Evolutionary conservation across 225 moss, liverwort and hornwort genomes (phyloP), one percentile per base, ranked within the genome.

Genomic region (Physcomitrium patens): DNA sequence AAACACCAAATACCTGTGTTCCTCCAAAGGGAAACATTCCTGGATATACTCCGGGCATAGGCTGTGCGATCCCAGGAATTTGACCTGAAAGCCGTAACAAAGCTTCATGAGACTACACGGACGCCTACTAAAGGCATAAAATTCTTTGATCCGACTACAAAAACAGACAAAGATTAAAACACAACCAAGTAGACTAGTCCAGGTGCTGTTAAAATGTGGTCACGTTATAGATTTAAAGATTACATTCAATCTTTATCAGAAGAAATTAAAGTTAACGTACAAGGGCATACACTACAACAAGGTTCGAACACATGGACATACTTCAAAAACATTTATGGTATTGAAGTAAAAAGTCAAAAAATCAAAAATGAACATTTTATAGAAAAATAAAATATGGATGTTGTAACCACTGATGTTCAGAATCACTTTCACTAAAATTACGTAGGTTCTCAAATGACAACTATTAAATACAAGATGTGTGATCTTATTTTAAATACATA

Each of bases 1-100:
- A 60, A 64, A 37, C 12, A 64, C 56, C 7, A 77, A 55, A 70
- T 91, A 93, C 93, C 91, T 93, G 93, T 77, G 91, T 83, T 52
- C 91, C 93, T 71, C 86, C 93, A 79, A 93, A 93, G 47, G 91
- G 91, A 80, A 93, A 93, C 93, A 93, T 91, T 22, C 91, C 86
- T 31, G 91, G 87, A 72, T 91, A 91, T 58, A 91, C 93, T 81
- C 91, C 91, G 70, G 93, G 82, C 49, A 93, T 80, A 65, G 91
- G 63, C 77, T 86, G 91, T 54, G 86, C 80, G 86, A 93, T 93
- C 75, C 93, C 91, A 82, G 93, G 81, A 60, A 93, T 91, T 76
- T 91, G 93, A 74, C 93, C 91, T 93, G 87, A 85, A 82, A 71
- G 63, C 28, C 58, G 18, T 37, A 63, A 58, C 70, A 65, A 71